Evolutionary conservation across 2,329 filamentous ascomycete genomes (phyloP).

Genomic region (Drechmeria coniospora): DNA sequence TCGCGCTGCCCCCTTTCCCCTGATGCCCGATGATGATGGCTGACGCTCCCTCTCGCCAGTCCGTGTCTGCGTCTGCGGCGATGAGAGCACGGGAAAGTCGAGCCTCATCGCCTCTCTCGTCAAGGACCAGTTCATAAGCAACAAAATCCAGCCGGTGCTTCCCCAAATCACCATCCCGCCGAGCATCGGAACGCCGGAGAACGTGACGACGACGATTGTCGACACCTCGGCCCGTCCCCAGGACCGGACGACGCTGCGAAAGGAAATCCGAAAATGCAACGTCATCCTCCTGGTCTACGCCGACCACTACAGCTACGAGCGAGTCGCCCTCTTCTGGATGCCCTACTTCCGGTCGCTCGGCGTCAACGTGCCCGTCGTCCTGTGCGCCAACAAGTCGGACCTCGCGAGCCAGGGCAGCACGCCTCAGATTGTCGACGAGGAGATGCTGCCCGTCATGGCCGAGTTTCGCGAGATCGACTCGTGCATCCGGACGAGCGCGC

Average conservation of each 20-base stretch:
- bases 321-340: constrained; percentile 96
- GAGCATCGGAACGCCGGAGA: constrained; percentile 82
- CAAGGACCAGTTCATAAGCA: constrained; percentile 90
- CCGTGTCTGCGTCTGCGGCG: constrained; percentile 89
- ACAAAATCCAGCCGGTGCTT: constrained; percentile 87
- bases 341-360: constrained; percentile 93
- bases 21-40: constrained; percentile 3
- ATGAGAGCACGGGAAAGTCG: constrained; percentile 89
- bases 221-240: constrained; percentile 93
- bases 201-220: constrained; percentile 93
- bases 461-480: constrained; percentile 99
- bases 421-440: constrained; percentile 79
- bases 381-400: constrained; percentile 97
- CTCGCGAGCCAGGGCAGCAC: constrained; percentile 59
- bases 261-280: constrained; percentile 92
- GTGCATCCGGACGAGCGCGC: constrained; percentile 85
- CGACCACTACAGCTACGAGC: constrained; percentile 97
- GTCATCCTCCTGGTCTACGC: constrained; percentile 95
- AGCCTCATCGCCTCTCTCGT: constrained; percentile 89
- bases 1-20: not conserved
- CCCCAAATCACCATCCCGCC: constrained; percentile 92
- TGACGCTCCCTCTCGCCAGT: constrained; percentile 28
- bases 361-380: constrained; percentile 94
- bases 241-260: constrained; percentile 76
- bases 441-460: constrained; percentile 96